These are phyloP conservation scores for Rhizopus sp. DNA, from an alignment of 371 early-diverging fungal genomes.

Conservation along the genomic window DNA sequence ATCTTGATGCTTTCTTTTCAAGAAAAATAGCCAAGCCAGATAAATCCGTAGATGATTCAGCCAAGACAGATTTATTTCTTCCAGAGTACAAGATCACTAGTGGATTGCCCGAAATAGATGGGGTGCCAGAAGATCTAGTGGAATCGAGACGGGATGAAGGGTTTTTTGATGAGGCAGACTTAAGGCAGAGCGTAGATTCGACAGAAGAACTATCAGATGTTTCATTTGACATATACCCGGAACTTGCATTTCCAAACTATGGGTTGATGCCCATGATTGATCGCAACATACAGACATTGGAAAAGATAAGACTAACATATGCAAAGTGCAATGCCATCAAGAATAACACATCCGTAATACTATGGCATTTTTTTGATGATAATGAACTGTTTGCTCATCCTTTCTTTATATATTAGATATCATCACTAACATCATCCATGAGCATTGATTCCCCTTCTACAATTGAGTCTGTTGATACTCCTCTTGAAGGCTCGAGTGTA, in stretches of 20 bases:
- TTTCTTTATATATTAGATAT: conserved; percentile 23
- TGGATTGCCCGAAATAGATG: conserved; percentile 53
- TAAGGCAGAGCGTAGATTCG: too few species aligned
- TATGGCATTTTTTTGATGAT: not conserved
- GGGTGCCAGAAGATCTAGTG: conserved; percentile 17
- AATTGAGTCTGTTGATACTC: not conserved
- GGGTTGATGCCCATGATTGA: conserved; percentile 60
- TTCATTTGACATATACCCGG: conserved; percentile 63
- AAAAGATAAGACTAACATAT: conserved; percentile 71
- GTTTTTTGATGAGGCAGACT: conserved; percentile 1
- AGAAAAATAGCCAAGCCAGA: conserved; percentile 53
- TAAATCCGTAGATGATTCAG: conserved; percentile 38
- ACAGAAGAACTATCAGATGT: conserved; percentile 22
- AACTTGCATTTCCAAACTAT: conserved; percentile 63
- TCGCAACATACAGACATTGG: conserved; percentile 60
- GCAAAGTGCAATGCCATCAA: conserved; percentile 72
- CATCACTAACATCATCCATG: conserved; percentile 32
- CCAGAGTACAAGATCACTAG: conserved; percentile 55
- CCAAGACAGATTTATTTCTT: conserved; percentile 50
- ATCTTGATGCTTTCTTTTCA: conserved; percentile 57
- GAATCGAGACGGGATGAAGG: conserved; percentile 15
- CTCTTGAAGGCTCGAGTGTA: not conserved
- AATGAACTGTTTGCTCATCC: not conserved
- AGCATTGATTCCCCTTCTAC: conserved; percentile 7
- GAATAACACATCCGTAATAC: conserved; percentile 53